Evolutionary conservation across 2,329 filamentous ascomycete genomes (phyloP).

Genomic region (Nigrospora sphaerica): DNA sequence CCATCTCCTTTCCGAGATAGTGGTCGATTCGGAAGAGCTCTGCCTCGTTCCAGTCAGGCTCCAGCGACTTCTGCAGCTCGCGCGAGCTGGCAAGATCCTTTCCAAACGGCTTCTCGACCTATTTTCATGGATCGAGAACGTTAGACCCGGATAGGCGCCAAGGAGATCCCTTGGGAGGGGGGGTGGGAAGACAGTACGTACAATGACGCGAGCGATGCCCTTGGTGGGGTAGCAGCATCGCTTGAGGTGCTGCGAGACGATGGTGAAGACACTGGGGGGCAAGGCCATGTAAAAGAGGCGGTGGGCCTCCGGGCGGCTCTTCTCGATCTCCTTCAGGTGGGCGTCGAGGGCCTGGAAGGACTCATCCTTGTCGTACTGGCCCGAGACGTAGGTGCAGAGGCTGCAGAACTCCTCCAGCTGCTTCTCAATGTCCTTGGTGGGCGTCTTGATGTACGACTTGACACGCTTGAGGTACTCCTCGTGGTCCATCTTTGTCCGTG

Average conservation of each 20-base stretch:
- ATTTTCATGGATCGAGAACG: conserved; percentile 6
- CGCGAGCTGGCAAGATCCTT: conserved; percentile 93
- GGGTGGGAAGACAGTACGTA: conserved; percentile 35
- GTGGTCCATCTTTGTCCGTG: conserved; percentile 98
- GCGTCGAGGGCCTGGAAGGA: conserved; percentile 81
- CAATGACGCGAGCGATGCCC: conserved; percentile 90
- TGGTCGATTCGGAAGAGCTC: conserved; percentile 99
- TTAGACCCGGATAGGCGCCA: neutral
- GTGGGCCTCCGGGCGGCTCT: conserved; percentile 74
- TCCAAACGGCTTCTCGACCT: conserved; percentile 99
- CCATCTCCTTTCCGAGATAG: conserved; percentile 99
- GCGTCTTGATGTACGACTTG: conserved; percentile 97
- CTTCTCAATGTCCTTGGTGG: conserved; percentile 94
- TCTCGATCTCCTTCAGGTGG: conserved; percentile 80
- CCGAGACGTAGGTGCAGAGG: conserved; percentile 89
- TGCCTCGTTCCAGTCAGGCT: conserved; percentile 97
- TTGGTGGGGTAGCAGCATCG: conserved; percentile 90
- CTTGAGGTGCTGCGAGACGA: conserved; percentile 95
- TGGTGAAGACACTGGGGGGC: conserved; percentile 94
- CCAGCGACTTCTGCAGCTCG: conserved; percentile 87
- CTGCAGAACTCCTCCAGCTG: conserved; percentile 85
- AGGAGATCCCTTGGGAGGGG: no score
- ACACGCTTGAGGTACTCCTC: conserved; percentile 90
- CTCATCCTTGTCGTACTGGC: conserved; percentile 95
- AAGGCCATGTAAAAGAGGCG: conserved; percentile 99